Conservation (phyloP, 257 asterid genomes). For the Nicotiana sylvestris region DNA sequence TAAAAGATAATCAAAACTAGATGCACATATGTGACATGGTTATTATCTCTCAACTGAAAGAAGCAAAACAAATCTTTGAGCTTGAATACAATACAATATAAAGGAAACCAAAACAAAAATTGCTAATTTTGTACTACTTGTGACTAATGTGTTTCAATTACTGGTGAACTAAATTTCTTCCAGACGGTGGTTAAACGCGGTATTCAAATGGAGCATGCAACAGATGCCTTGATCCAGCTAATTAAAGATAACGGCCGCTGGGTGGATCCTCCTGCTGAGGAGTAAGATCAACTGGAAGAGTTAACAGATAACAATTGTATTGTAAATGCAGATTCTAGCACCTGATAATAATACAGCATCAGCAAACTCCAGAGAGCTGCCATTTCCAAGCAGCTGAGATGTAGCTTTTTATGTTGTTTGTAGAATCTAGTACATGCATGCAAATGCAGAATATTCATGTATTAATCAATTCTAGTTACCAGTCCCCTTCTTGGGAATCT, state of each 20-base stretch:
- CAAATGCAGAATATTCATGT: constrained; percentile 6
- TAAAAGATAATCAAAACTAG: neutral
- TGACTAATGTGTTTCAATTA: neutral
- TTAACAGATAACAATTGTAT: neutral
- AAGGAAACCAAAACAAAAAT: too few species aligned
- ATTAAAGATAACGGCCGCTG: constrained; percentile 81
- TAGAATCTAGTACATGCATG: neutral
- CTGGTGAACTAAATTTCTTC: neutral
- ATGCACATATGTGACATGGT: neutral
- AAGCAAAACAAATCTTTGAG: too few species aligned
- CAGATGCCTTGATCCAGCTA: constrained; percentile 77
- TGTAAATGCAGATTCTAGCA: neutral
- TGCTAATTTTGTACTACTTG: neutral
- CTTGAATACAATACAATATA: too few species aligned
- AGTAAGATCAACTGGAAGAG: constrained; percentile 18
- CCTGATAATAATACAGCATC: neutral
- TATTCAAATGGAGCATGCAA: constrained; percentile 70
- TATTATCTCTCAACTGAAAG: neutral
- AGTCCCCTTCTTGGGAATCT: neutral
- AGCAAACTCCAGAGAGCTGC: neutral
- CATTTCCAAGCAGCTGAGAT: neutral
- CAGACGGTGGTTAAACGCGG: constrained; percentile 78
- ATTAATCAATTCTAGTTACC: neutral
- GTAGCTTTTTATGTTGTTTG: neutral
- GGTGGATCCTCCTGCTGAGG: constrained; percentile 76